Percentiles rank a stretch among this genome's conserved stretches.
These are phyloP conservation scores for Terana coerulea DNA, from an alignment of 768 basidiomycete species.

Conservation along the genomic window DNA sequence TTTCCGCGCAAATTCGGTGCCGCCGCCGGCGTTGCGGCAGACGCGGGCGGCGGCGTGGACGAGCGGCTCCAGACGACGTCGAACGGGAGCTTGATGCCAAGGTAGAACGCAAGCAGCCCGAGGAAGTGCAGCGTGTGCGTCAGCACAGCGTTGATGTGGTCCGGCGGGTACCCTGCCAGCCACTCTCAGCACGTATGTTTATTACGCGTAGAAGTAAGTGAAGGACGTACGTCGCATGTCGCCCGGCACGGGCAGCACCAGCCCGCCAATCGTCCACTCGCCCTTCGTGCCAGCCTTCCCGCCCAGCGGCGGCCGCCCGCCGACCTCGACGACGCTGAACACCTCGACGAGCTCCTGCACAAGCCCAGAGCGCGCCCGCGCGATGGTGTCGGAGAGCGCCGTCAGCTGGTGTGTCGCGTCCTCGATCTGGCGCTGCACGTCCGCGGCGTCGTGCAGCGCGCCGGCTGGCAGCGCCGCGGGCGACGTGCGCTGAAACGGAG, in stretches of 20 bases:
- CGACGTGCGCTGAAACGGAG: slow-evolving; percentile 9
- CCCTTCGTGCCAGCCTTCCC: slow-evolving; percentile 73
- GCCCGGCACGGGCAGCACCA: slow-evolving; percentile 79
- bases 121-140: slow-evolving; percentile 81
- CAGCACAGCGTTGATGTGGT: slow-evolving; percentile 86
- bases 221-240: slow-evolving; percentile 65
- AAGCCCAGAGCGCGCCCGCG: slow-evolving; percentile 66
- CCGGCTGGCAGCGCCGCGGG: slow-evolving; percentile 1
- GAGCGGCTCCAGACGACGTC: slow-evolving; percentile 65
- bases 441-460: slow-evolving; percentile 7
- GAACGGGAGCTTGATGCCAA: slow-evolving; percentile 82
- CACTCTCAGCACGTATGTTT: background rate
- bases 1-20: slow-evolving; percentile 5
- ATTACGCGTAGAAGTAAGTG: background rate
- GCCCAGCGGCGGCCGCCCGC: slow-evolving; percentile 71
- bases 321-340: slow-evolving; percentile 73
- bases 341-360: slow-evolving; percentile 84
- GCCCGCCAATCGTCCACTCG: slow-evolving; percentile 81
- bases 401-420: slow-evolving; percentile 48
- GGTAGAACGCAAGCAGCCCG: slow-evolving; percentile 73
- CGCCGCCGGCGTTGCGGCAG: background rate
- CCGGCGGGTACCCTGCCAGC: slow-evolving; percentile 81
- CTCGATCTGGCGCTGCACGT: slow-evolving; percentile 22
- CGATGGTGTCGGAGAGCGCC: slow-evolving; percentile 48
- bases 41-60: slow-evolving; percentile 16